Evolutionary conservation across 2,329 filamentous ascomycete genomes (phyloP).

Genomic region (Beauveria rudraprayagi): DNA sequence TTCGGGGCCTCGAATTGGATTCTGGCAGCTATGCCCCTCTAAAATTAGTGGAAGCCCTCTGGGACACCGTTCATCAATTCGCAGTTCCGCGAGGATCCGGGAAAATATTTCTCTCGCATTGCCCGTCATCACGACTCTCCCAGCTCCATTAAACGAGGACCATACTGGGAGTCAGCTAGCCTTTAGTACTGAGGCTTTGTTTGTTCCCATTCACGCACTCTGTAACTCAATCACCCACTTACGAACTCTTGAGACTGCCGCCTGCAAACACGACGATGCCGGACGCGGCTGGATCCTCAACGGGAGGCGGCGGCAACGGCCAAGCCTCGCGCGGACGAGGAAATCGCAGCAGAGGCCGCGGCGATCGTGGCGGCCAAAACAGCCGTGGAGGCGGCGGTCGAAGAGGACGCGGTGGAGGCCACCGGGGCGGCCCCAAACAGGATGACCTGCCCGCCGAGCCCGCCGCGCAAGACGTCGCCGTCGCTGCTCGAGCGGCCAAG

Average conservation of each 20-base stretch:
- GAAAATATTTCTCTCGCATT: not conserved
- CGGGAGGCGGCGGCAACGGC: not conserved
- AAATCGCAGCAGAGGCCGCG: constrained; percentile 5
- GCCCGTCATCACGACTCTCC: not conserved
- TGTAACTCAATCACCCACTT: not conserved
- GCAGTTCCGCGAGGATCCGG: not conserved
- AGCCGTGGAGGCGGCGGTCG: constrained; percentile 23
- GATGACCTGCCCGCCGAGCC: constrained; percentile 21
- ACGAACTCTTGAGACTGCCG: not conserved
- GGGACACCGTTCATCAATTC: constrained; percentile 2
- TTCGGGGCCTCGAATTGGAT: constrained; percentile 1
- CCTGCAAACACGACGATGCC: constrained; percentile 3
- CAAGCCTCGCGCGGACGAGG: constrained; percentile 6
- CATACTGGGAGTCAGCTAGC: not conserved
- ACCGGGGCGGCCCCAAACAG: constrained; percentile 16
- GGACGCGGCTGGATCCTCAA: constrained; percentile 1
- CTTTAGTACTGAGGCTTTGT: not conserved
- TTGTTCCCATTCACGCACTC: not conserved
- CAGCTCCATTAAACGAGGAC: not conserved
- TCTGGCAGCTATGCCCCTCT: constrained; percentile 3
- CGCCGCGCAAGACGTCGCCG: constrained; percentile 24
- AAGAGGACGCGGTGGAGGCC: constrained; percentile 26
- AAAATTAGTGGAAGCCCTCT: constrained; percentile 8
- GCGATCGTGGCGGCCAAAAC: constrained; percentile 1
- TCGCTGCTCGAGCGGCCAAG: constrained; percentile 24